phyloP scores from a whole-genome alignment of 805 yeast genomes.

The Barnettozyma botsteinii region DNA sequence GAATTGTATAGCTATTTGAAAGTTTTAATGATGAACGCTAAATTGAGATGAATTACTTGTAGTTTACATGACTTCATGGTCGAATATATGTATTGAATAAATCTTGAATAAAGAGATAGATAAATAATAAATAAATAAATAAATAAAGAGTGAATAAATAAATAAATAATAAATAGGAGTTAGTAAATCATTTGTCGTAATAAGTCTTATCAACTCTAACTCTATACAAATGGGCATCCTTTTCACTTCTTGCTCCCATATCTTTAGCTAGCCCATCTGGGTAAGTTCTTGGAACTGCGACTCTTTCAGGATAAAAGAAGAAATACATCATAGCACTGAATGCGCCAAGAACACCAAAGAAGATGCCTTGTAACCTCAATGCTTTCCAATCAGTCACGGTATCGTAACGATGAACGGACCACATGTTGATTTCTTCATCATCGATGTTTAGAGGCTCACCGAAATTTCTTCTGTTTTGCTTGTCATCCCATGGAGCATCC shows the following conservation, averaged over 20 bases:
- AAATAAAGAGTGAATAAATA: constrained; percentile 2
- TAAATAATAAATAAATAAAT: constrained; percentile 1
- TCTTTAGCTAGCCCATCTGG: constrained; percentile 76
- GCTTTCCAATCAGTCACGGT: constrained; percentile 57
- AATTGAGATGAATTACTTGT: too few species aligned
- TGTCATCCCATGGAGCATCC: constrained; percentile 69
- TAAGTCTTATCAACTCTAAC: constrained; percentile 37
- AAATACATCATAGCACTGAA: constrained; percentile 42
- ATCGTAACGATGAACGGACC: constrained; percentile 79
- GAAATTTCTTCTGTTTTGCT: constrained; percentile 72
- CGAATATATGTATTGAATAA: neutral
- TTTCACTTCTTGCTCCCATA: constrained; percentile 56
- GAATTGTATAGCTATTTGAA: too few species aligned
- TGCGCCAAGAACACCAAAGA: constrained; percentile 44
- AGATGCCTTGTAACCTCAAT: constrained; percentile 46
- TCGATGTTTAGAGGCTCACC: constrained; percentile 67
- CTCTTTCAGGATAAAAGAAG: constrained; percentile 56
- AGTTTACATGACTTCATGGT: too few species aligned
- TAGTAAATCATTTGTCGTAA: constrained; percentile 6
- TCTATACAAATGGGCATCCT: constrained; percentile 33
- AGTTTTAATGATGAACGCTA: too few species aligned
- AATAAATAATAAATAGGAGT: constrained; percentile 1
- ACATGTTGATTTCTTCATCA: constrained; percentile 71
- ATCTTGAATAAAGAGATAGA: neutral
- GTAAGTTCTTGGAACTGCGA: constrained; percentile 70